Evolutionary conservation across 352 stramenopile genomes (phyloP), one percentile per base, ranked within the genome.

Genomic region (Pilasporangium apinafurcum): DNA sequence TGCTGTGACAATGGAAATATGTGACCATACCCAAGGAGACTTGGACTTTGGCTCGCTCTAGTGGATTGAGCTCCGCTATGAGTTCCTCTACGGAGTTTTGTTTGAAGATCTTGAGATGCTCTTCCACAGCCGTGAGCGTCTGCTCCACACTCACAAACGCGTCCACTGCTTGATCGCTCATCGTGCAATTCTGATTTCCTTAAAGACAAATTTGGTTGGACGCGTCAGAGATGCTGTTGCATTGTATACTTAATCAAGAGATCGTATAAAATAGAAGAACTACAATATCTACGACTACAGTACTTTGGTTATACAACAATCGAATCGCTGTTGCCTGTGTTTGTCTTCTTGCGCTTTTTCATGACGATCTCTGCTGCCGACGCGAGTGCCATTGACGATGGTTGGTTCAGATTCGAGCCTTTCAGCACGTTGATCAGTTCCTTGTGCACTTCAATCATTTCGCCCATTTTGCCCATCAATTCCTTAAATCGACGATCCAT

Each of bases 31-130:
- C 79, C 3, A 94, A 49, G 14, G 77, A 86, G 32, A 94, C 82
- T 45, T 92, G 73, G 41, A 91, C 66, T 50, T 92, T 94, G 24
- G 82, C 82, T 29, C 83, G 80, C 45, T 92, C 75, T 21, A 94
- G 44, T 14, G 77, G 71, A 45, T 53, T 71, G 1, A 91, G 60
- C 25, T 77, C 62, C 4, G 69, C 59, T 39, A 76, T 30, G 30
- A 86, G 77, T 20, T 77, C 64, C 51, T 88, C 75, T 34, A 86
- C 44, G 3, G 68, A 68, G 3, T 53, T 65, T 37, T 70, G 48
- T 8, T 62, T 70, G 36, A 91, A 76, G 21, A 86, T 56, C 43
- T 65, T 44, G 14, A 91, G 60, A 39, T 88, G 73, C 55, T 88
- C 62, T 45, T 91, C 75, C 47, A 91, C 75, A 1, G 73, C 68